Evolutionary conservation across 2,329 filamentous ascomycete genomes (phyloP).

Genomic region (Lecanicillium sp.): DNA sequence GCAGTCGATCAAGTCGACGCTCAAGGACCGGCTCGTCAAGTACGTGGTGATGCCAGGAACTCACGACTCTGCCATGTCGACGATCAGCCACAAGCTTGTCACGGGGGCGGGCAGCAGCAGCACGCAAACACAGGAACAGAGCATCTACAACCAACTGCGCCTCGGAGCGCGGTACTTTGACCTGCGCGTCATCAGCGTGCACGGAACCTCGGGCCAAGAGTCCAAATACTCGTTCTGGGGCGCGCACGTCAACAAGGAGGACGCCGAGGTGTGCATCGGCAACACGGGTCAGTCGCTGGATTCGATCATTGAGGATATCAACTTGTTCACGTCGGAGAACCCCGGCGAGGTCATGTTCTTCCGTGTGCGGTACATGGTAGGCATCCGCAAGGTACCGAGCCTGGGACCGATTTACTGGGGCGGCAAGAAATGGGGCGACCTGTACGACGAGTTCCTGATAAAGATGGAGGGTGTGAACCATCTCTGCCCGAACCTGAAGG

Average conservation of each 20-base stretch:
- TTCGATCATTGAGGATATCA: conserved; percentile 37
- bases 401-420: conserved; percentile 26
- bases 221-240: conserved; percentile 30
- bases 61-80: conserved; percentile 43
- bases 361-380: conserved; percentile 34
- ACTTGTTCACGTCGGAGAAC: conserved; percentile 37
- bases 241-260: conserved; percentile 33
- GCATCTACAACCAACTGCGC: conserved; percentile 38
- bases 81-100: conserved; percentile 28
- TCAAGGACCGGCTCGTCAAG: conserved; percentile 32
- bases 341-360: conserved; percentile 40
- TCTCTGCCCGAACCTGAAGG: conserved; percentile 27
- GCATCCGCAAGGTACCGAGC: conserved; percentile 30
- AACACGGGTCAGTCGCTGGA: conserved; percentile 37
- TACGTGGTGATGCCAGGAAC: conserved; percentile 42
- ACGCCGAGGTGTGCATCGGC: conserved; percentile 31
- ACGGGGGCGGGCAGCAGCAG: conserved; percentile 32
- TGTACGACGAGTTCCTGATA: conserved; percentile 36
- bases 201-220: conserved; percentile 14
- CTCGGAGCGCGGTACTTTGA: conserved; percentile 43
- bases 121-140: conserved; percentile 38
- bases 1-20: conserved; percentile 24
- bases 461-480: conserved; percentile 35
- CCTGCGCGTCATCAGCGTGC: conserved; percentile 32
- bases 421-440: conserved; percentile 18